These are phyloP conservation scores for Phellopilus nigrolimitatus DNA, from an alignment of 1,284 basidiomycete genomes.

Conservation along the genomic window DNA sequence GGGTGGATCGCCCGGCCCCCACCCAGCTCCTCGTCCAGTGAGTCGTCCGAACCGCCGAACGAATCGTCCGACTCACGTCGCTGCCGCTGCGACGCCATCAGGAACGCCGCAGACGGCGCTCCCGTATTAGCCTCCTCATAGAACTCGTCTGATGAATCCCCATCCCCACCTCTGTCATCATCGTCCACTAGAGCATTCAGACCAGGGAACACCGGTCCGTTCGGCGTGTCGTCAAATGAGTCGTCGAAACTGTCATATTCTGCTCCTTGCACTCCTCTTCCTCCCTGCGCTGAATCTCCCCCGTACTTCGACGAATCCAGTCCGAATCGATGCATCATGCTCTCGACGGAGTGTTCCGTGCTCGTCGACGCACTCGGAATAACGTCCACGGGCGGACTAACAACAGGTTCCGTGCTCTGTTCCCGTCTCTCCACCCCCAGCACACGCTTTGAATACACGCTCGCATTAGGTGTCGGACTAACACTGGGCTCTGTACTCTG, in stretches of 20 bases:
- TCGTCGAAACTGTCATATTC: constrained; percentile 16
- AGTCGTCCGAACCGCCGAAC: constrained; percentile 48
- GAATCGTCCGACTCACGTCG: constrained; percentile 40
- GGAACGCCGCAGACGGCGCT: constrained; percentile 55
- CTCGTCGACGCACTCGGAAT: no score
- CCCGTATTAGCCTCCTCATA: constrained; percentile 41
- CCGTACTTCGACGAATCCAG: constrained; percentile 25
- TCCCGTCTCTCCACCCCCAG: no score
- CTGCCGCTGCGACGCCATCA: constrained; percentile 40
- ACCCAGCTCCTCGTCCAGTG: constrained; percentile 32
- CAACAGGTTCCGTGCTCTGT: no score
- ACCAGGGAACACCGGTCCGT: neutral
- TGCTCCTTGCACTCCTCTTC: constrained; percentile 19
- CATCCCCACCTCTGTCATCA: constrained; percentile 27
- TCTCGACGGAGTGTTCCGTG: constrained; percentile 41
- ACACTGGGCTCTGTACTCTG: constrained; percentile 22
- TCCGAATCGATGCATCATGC: constrained; percentile 49
- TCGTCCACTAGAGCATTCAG: constrained; percentile 23
- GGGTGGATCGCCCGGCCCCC: constrained; percentile 4
- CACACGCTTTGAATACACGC: no score
- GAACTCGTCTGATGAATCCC: constrained; percentile 43
- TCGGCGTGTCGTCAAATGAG: constrained; percentile 17
- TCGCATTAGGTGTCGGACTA: constrained; percentile 3
- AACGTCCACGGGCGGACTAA: no score
- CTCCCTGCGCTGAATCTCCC: constrained; percentile 20